Evolutionary conservation across 768 basidiomycete genomes (phyloP), one percentile per base, ranked within the genome.

Genomic region (Podaxis sp.): DNA sequence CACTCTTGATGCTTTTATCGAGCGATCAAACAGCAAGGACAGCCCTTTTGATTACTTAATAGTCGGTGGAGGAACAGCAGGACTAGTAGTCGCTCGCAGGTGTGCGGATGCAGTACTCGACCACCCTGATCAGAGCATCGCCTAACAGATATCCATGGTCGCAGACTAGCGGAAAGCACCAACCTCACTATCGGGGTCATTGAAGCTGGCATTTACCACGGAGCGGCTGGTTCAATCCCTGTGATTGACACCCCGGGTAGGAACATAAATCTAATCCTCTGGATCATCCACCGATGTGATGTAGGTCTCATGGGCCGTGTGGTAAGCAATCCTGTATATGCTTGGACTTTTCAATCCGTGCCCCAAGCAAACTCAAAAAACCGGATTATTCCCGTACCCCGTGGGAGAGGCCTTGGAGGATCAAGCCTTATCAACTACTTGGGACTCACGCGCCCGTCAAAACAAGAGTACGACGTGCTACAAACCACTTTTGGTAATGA

Each of bases 141-240:
- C 18, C 4, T 7, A 59, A 57, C 23, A 21, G 13, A 47, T 51
- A 25, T 36, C 27, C 18, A 21, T 21, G 46, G 40, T 42, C 42
- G 18, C 38, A 77, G 79, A 50, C 71, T 80, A 35, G 71, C 78
- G 0, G 76, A 80, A 65, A 67, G 73, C 52, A 21, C 70, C 3
- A 69, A 69, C 5, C 25, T 70, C 0, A 73, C 66, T 1, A 74
- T 79, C 36, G 72, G 79, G 42, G 62, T 80, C 28, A 71, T 80
- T 61, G 73, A 74, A 59, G 72, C 73, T 36, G 73, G 73, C 6
- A 47, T 46, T 18, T 54, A 63, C 51, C 53, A 62, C 47, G 42
- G 28, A 23, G 14, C 44, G 4, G 40, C 57, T 18, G 57, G 50
- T 32, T 35, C 37, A 16, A 27, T 37, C 3, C 62, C 53, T 35